phyloP scores from a whole-genome alignment of 495 filamentous ascomycete species.

The Aspergillus funiculosus region DNA sequence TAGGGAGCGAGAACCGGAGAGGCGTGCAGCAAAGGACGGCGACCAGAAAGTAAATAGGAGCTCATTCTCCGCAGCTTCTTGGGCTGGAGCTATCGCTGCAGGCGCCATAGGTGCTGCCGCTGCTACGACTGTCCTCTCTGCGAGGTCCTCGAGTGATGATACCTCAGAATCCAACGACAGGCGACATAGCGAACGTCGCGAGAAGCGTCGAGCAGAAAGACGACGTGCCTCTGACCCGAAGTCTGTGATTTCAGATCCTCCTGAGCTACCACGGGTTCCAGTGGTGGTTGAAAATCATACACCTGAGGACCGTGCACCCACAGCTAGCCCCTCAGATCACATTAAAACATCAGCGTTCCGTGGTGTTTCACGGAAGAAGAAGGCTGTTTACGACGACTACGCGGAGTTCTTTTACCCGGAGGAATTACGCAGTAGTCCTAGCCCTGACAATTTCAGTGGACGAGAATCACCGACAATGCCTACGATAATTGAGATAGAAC shows the following conservation, averaged over 20 bases:
- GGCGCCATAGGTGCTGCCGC: slow-evolving; percentile 44
- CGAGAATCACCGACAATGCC: slow-evolving; percentile 25
- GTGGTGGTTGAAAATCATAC: slow-evolving; percentile 13
- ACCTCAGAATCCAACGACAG: slow-evolving; percentile 28
- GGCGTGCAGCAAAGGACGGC: slow-evolving; percentile 7
- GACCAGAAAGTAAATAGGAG: slow-evolving; percentile 17
- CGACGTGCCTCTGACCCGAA: slow-evolving; percentile 22
- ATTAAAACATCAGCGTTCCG: slow-evolving; percentile 24
- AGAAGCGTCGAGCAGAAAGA: slow-evolving; percentile 39
- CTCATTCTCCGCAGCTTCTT: slow-evolving; percentile 27
- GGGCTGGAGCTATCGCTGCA: slow-evolving; percentile 43
- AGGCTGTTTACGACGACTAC: slow-evolving; percentile 35
- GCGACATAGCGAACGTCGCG: slow-evolving; percentile 27
- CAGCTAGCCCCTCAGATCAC: slow-evolving; percentile 14
- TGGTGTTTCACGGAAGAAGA: slow-evolving; percentile 22
- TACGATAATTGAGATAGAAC: slow-evolving; percentile 31
- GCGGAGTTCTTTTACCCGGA: slow-evolving; percentile 41
- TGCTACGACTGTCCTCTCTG: slow-evolving; percentile 35
- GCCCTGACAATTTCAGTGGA: slow-evolving; percentile 14
- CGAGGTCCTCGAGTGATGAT: slow-evolving; percentile 36
- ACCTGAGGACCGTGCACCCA: slow-evolving; percentile 1
- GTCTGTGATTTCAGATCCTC: slow-evolving; percentile 19
- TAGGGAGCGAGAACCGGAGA: slow-evolving; percentile 16
- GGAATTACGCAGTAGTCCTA: slow-evolving; percentile 30
- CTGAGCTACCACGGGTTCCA: slow-evolving; percentile 14